A percentile compares a stretch with the other conserved stretches of the same genome.
Evolutionary conservation across 768 basidiomycete species (phyloP).

Genomic region (Leccinellum luteum): DNA sequence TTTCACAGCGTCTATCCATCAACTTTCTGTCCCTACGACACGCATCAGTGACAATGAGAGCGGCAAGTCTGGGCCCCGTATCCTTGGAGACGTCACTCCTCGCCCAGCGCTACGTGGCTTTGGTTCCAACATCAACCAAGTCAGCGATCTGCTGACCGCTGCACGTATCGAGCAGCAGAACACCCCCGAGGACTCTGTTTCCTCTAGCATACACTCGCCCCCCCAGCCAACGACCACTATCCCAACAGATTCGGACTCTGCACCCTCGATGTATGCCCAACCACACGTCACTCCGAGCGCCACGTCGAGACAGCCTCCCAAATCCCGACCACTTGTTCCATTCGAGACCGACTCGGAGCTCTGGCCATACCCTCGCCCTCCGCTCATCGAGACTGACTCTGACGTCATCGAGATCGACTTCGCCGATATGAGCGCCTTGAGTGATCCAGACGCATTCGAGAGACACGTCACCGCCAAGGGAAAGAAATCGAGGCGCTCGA

Average conservation of each 20-base stretch:
- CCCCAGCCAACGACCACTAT: background rate
- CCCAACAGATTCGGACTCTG: slow-evolving; percentile 4
- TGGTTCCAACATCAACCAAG: slow-evolving; percentile 31
- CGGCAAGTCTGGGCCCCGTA: slow-evolving; percentile 14
- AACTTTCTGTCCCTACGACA: slow-evolving; percentile 27
- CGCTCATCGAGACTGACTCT: slow-evolving; percentile 40
- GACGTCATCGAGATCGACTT: slow-evolving; percentile 79
- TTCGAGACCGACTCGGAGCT: slow-evolving; percentile 65
- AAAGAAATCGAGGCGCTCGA: slow-evolving; percentile 25
- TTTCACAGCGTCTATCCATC: slow-evolving; percentile 40
- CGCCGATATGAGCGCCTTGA: slow-evolving; percentile 67
- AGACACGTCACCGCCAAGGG: slow-evolving; percentile 24
- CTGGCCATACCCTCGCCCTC: slow-evolving; percentile 64
- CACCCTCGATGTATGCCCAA: slow-evolving; percentile 12
- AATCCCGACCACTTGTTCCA: slow-evolving; percentile 48
- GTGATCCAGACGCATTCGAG: slow-evolving; percentile 61
- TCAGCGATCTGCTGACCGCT: slow-evolving; percentile 27
- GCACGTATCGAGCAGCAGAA: slow-evolving; percentile 21
- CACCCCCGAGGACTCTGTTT: slow-evolving; percentile 2
- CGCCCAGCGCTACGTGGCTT: slow-evolving; percentile 43
- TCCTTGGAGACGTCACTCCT: slow-evolving; percentile 59
- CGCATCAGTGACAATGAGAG: slow-evolving; percentile 15
- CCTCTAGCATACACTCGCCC: slow-evolving; percentile 5
- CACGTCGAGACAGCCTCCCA: slow-evolving; percentile 18
- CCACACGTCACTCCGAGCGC: background rate